A percentile compares a stretch with the other conserved stretches of the same genome.
These are phyloP conservation scores for Talaromyces sp. DNA, from an alignment of 2,329 filamentous ascomycete species.

Conservation along the genomic window DNA sequence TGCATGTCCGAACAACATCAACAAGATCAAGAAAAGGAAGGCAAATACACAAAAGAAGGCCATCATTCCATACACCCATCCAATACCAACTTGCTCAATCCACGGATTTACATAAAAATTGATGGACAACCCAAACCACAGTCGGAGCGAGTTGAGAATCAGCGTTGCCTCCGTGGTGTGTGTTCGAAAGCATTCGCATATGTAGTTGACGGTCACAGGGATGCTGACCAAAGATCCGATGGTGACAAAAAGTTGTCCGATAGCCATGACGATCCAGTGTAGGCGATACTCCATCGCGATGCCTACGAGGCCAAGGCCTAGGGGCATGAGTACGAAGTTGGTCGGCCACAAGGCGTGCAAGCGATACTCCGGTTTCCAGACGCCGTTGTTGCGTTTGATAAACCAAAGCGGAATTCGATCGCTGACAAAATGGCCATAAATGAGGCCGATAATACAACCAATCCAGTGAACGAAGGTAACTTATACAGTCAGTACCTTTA, in stretches of 20 bases:
- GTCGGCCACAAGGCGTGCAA: background rate
- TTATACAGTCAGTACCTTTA: background rate
- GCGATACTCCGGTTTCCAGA: constrained; percentile 7
- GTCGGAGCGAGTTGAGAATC: background rate
- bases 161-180: background rate
- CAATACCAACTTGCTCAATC: background rate
- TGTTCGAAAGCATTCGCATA: background rate
- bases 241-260: background rate
- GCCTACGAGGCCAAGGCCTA: background rate
- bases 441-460: background rate
- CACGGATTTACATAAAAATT: background rate
- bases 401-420: constrained; percentile 6
- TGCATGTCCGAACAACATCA: constrained; percentile 1
- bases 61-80: constrained; percentile 7
- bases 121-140: background rate
- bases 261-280: background rate
- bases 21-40: background rate
- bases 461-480: constrained; percentile 1
- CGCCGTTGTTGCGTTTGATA: background rate
- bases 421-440: background rate
- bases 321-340: background rate
- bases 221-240: background rate
- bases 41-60: constrained; percentile 1
- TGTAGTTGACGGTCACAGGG: background rate
- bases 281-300: background rate